Base-by-base conservation (phyloP, 768 basidiomycete species). In the Suillus bovinus region DNA sequence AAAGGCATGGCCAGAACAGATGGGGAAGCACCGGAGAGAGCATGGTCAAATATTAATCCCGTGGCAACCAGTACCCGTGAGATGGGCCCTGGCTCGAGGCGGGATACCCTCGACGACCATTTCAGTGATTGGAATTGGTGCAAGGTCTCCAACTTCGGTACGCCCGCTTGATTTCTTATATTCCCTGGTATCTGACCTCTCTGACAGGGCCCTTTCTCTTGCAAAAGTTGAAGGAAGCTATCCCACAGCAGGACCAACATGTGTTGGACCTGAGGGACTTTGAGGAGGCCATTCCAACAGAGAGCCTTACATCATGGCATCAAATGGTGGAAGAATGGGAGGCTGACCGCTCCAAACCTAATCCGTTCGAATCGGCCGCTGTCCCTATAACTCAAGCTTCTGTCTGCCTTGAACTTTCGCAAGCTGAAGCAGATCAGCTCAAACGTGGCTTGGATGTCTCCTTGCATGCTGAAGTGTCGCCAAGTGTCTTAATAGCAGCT, bases 21-120 rank as follows among this genome's bases (percentile, higher is more conserved):
- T 33, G n/a, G 54, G 14, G n/a, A 59, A 49, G 38, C 58, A 61
- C 36, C 5, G 5, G 24, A 62, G 63, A 49, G 68, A 9, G 62
- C 58, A 38, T 72, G 71, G 71, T 55, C 67, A 0, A 47, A 59
- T 27, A 62, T 62, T 0, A 70, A 72, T 53, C 58, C 60, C 1
- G 57, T 61, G 0, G 64, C 63, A 1, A 59, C 46, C 14, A 64
- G 58, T 24, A 70, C 69, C 3, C 58, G 63, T 39, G 63, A 70
- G 52, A 70, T 70, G 71, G 65, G 63, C 4, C 59, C 64, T 1
- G 70, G 65, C 1, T 38, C 46, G 6, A 53, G 65, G 29, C 60
- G 62, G 2, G 71, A 76, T 29, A 70, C 72, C 0, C 60, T 76
- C 14, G 69, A 76, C 33, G 70, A 75, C 39, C 65, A 65, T 29